Base-by-base conservation (phyloP, 257 asterid genomes). In the Nicotiana sylvestris region DNA sequence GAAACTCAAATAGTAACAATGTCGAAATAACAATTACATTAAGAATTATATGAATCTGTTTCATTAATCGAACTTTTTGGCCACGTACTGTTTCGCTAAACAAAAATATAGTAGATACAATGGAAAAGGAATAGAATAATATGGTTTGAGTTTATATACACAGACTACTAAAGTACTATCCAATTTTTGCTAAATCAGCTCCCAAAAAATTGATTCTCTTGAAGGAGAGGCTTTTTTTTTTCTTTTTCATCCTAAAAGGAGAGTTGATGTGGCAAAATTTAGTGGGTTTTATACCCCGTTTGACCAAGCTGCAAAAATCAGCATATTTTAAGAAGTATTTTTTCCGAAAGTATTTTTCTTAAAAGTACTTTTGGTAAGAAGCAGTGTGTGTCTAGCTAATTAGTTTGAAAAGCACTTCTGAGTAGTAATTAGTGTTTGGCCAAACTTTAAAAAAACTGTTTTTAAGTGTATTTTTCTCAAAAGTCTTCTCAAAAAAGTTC, bases 191-290 rank as follows among this genome's bases (percentile, higher is more conserved):
- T 13, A 30, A 65, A 65, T 3, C 10, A 18, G 15, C 46, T 64
- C 37, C 4, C 35, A 25, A 13, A 78, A 78, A 56, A 30, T 9
- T 60, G 37, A 43, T 43, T 43, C 9, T 43, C 16, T 0, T 18
- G 8, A 39, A 6, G 27, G 30, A 58, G 30, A 29, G 83, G 21
- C 21, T 21, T 21, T 21, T 21, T 21, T 83, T 21, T 21, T 32
- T 32, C 3, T 32, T 32, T 32, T 32, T 32, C 35, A 32, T 32
- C 35, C 15, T 2, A 33, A 8, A 32, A 7, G 29, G 25, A 58
- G 32, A 29, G 83, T 83, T 83, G 86, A 88, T 43, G 58, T 43
- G 81, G 86, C 88, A 84, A 86, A 80, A 81, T 46, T 18, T 78
- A 80, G 8, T 32, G 49, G 46, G 16, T 29, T 66, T 30, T 6